Percentiles rank a stretch among this genome's conserved stretches.
These are phyloP conservation scores for Graphium sp. DNA, from an alignment of 2,329 filamentous ascomycete genomes.

Conservation along the genomic window DNA sequence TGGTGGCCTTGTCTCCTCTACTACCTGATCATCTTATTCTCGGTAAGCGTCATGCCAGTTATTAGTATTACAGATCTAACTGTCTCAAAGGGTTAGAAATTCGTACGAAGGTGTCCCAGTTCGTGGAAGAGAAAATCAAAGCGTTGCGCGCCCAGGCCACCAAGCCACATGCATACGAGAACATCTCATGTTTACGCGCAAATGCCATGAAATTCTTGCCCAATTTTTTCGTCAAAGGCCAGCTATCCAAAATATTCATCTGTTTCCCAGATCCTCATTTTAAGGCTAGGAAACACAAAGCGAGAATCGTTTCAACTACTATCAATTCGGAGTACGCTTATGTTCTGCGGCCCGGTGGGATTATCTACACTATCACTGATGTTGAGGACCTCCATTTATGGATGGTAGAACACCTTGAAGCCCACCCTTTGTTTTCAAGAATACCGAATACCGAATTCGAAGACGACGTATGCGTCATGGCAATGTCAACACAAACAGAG, in stretches of 20 bases:
- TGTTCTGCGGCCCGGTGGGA: constrained; percentile 64
- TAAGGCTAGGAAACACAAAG: constrained; percentile 94
- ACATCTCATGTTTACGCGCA: constrained; percentile 73
- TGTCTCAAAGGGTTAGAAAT: constrained; percentile 70
- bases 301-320: constrained; percentile 76
- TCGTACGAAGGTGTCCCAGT: constrained; percentile 75
- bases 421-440: constrained; percentile 63
- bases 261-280: constrained; percentile 99
- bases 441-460: constrained; percentile 51
- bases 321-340: constrained; percentile 90
- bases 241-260: constrained; percentile 85
- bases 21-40: constrained; percentile 72
- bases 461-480: constrained; percentile 50
- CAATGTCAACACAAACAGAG: constrained; percentile 77
- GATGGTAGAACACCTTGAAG: constrained; percentile 79
- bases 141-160: constrained; percentile 56
- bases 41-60: constrained; percentile 48
- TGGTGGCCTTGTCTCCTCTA: constrained; percentile 68
- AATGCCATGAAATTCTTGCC: constrained; percentile 99
- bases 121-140: constrained; percentile 72
- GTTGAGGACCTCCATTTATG: constrained; percentile 85
- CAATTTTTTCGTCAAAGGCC: constrained; percentile 75
- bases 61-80: neutral
- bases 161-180: constrained; percentile 49
- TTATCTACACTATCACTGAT: constrained; percentile 93